A percentile compares a stretch with the other conserved stretches of the same genome.
Evolutionary conservation across 176 grass and related monocot species (phyloP).

Genomic region (Eragrostis nindensis): DNA sequence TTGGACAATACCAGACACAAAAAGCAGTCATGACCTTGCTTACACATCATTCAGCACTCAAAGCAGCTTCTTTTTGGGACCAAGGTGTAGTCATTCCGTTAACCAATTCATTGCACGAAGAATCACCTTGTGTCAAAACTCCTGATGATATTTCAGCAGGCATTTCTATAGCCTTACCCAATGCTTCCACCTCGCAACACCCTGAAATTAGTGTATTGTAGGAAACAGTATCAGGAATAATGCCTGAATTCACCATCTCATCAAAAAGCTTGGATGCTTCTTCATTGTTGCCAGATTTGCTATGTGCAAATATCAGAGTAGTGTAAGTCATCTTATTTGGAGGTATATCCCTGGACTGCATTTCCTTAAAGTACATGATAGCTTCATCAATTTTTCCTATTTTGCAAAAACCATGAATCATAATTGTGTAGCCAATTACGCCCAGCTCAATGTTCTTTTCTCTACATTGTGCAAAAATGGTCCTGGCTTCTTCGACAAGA

Average conservation of each 20-base stretch:
- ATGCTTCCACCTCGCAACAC: constrained; percentile 50
- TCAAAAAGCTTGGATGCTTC: constrained; percentile 71
- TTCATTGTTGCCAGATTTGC: constrained; percentile 68
- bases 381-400: constrained; percentile 86
- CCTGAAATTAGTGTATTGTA: constrained; percentile 66
- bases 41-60: constrained; percentile 46
- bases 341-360: constrained; percentile 57
- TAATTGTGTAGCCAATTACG: constrained; percentile 77
- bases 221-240: constrained; percentile 75
- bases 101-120: constrained; percentile 58
- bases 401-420: constrained; percentile 79
- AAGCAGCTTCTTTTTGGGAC: constrained; percentile 54
- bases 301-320: constrained; percentile 72
- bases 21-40: too few species aligned
- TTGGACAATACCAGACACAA: too few species aligned
- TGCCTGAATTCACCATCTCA: constrained; percentile 68
- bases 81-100: constrained; percentile 60
- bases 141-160: constrained; percentile 49
- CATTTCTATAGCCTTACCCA: constrained; percentile 54
- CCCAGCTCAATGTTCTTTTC: constrained; percentile 52
- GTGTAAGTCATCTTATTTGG: constrained; percentile 94
- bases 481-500: constrained; percentile 71
- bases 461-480: constrained; percentile 57
- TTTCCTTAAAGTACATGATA: constrained; percentile 65
- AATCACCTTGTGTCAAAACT: constrained; percentile 51